Evolutionary conservation across 2,329 filamentous ascomycete genomes (phyloP), one percentile per base, ranked within the genome.

Genomic region (Dryadomyces quercus-mongolicae): DNA sequence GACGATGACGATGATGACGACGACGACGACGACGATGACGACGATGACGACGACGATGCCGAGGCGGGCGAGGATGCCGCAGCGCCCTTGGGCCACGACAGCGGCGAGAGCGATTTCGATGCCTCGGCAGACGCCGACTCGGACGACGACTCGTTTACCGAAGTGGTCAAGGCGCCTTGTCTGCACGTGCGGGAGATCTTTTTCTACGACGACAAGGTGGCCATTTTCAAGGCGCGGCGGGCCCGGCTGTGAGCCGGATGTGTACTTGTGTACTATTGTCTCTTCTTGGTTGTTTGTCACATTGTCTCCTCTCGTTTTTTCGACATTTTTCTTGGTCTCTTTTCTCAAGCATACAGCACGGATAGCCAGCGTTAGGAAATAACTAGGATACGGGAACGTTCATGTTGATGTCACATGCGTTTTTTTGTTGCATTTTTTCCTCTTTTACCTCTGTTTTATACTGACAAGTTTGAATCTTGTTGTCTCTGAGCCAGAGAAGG

Each of bases 191-290:
- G 86, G 57, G 86, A 92, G 71, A 92, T 93, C 59, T 68, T 91
- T 58, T 92, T 89, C 67, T 91, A 89, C 62, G 88, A 92, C 65
- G 87, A 92, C 65, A 88, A 88, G 67, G 81, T 89, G 53, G 82
- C 85, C 31, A 84, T 92, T 55, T 92, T 92, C 70, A 86, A 85
- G 66, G 85, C 85, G 36, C 77, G 87, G 57, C 83, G 88, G 67
- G 82, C 78, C 18, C 67, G 65, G 61, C 62, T 75, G 54, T 76
- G 63, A 47, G 38, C 10, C 10, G 8, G 36, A 40, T 40, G 15
- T 40, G 36, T 12, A 40, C 15, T 12, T 40, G 15, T 40, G 15
- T 40, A 12, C n/a, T n/a, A n/a, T 38, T 38, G 48, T 51, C 49
- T 42, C 16, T 21, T 50, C n/a, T 22, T 12, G 5, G 4, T 40